These are phyloP conservation scores for Pythium dissotocum DNA, from an alignment of 352 stramenopile species.

Conservation along the genomic window DNA sequence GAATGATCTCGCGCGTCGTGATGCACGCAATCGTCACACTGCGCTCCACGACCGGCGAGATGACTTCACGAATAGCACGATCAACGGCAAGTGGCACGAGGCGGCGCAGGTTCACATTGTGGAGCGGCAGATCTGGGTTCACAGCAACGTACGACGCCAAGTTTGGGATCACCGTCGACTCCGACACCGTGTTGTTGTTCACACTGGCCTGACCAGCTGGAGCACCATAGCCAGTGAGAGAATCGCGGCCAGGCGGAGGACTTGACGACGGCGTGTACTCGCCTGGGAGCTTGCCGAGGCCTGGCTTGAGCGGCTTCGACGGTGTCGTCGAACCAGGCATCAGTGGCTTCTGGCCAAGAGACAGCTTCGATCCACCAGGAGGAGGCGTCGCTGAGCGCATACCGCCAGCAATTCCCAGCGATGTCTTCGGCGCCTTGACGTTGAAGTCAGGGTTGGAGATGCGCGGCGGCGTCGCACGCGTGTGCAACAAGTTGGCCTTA, in stretches of 20 bases:
- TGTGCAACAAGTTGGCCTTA: constrained; percentile 90
- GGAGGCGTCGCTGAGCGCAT: constrained; percentile 61
- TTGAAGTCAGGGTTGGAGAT: constrained; percentile 99
- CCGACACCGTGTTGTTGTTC: constrained; percentile 45
- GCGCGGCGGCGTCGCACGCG: constrained; percentile 89
- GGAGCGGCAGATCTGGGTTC: constrained; percentile 94
- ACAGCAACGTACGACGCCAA: constrained; percentile 97
- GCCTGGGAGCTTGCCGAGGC: constrained; percentile 34
- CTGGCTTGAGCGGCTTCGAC: constrained; percentile 50
- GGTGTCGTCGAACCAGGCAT: constrained; percentile 39
- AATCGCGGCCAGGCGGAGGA: constrained; percentile 43
- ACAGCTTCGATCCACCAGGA: constrained; percentile 45
- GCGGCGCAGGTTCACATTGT: constrained; percentile 93
- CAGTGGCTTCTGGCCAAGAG: constrained; percentile 31
- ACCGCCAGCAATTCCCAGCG: constrained; percentile 11
- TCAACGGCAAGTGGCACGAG: constrained; percentile 97
- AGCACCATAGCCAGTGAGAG: constrained; percentile 25
- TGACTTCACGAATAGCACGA: constrained; percentile 98
- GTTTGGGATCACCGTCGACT: constrained; percentile 98
- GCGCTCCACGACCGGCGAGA: constrained; percentile 97
- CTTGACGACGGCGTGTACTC: constrained; percentile 58
- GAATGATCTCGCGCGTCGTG: constrained; percentile 97
- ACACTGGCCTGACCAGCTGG: constrained; percentile 1
- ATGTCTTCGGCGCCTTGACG: constrained; percentile 83
- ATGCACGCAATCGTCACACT: constrained; percentile 99